A percentile compares a stretch with the other conserved stretches of the same genome.
phyloP scores from a whole-genome alignment of 768 basidiomycete genomes.

The Suillus cothurnatus region DNA sequence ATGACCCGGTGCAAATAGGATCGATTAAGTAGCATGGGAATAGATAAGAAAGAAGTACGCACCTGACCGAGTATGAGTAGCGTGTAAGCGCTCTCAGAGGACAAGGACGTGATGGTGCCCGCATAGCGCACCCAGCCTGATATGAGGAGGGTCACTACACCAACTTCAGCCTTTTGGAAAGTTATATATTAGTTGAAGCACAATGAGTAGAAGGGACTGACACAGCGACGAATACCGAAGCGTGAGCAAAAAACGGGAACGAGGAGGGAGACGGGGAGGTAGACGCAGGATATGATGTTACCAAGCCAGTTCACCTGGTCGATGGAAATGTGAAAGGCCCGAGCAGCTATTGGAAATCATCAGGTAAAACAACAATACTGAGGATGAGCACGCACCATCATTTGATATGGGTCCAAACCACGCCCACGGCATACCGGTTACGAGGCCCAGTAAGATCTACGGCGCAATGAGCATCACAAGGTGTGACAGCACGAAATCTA shows the following conservation, averaged over 20 bases:
- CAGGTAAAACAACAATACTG: neutral
- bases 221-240: conserved; percentile 65
- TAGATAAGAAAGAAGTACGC: conserved; percentile 4
- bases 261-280: conserved; percentile 60
- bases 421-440: conserved; percentile 67
- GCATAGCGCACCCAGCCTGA: conserved; percentile 81
- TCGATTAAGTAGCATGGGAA: neutral
- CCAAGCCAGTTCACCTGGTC: conserved; percentile 82
- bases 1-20: neutral
- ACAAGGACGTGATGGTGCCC: conserved; percentile 59
- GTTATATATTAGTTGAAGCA: neutral
- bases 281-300: conserved; percentile 63
- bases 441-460: conserved; percentile 63
- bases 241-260: conserved; percentile 59
- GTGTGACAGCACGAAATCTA: conserved; percentile 15
- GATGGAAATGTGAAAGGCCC: conserved; percentile 68
- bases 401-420: conserved; percentile 89
- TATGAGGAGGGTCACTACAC: conserved; percentile 52
- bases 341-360: conserved; percentile 44
- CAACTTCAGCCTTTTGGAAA: conserved; percentile 58
- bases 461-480: neutral
- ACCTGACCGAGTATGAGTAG: conserved; percentile 77
- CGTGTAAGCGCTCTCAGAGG: conserved; percentile 54
- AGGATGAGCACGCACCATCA: conserved; percentile 45
- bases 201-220: conserved; percentile 36